Conservation (phyloP, 2,329 filamentous ascomycete species). For the Cladosporium colombiae region DNA sequence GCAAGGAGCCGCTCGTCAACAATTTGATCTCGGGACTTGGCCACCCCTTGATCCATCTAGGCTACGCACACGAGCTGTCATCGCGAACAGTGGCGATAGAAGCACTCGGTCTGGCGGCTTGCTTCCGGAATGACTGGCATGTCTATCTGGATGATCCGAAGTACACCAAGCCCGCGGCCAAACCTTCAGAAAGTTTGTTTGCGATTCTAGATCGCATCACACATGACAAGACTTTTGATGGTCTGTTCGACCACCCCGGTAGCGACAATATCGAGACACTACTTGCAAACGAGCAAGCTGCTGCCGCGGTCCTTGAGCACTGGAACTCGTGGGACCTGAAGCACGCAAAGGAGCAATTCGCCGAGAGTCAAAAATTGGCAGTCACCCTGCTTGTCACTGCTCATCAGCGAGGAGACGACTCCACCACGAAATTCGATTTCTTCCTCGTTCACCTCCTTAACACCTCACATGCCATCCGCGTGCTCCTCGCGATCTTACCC, state of each 20-base stretch:
- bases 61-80: conserved; percentile 87
- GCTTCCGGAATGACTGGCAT: conserved; percentile 59
- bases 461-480: conserved; percentile 82
- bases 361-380: conserved; percentile 63
- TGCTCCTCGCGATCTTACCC: conserved; percentile 77
- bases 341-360: conserved; percentile 73
- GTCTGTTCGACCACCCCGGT: conserved; percentile 60
- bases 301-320: conserved; percentile 74
- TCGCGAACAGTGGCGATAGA: conserved; percentile 87
- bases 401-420: conserved; percentile 41
- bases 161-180: conserved; percentile 66
- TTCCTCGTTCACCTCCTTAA: conserved; percentile 81
- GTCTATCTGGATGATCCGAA: conserved; percentile 69
- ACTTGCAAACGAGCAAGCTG: conserved; percentile 69
- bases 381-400: conserved; percentile 60
- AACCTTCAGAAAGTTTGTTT: conserved; percentile 62
- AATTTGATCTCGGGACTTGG: conserved; percentile 77
- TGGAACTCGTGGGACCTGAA: conserved; percentile 84
- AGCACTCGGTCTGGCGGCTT: conserved; percentile 69
- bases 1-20: conserved; percentile 76
- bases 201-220: conserved; percentile 71
- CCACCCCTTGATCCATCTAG: conserved; percentile 90
- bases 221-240: conserved; percentile 69
- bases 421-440: conserved; percentile 67
- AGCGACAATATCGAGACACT: conserved; percentile 66